Evolutionary conservation across 306 rosid species (phyloP).

Genomic region (Ceratonia siliqua): DNA sequence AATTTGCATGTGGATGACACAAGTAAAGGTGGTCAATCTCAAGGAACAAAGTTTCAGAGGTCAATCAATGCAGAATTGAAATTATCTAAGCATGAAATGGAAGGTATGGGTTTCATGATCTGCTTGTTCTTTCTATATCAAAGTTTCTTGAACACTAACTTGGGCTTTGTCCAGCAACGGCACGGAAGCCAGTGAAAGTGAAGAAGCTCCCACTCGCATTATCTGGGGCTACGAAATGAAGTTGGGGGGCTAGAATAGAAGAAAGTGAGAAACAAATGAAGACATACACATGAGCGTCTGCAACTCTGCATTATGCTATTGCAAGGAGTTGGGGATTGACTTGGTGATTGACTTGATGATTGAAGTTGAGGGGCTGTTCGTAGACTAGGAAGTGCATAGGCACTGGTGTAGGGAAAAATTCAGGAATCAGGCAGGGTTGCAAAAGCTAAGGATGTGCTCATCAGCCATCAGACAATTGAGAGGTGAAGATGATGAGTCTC

Average conservation of each 20-base stretch:
- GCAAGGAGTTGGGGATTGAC: too few relatives aligned
- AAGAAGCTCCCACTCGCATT: conserved; percentile 47
- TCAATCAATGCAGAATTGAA: neutral
- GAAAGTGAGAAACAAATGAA: neutral
- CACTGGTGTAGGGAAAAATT: too few relatives aligned
- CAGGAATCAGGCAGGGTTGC: too few relatives aligned
- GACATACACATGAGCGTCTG: too few relatives aligned
- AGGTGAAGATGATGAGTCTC: too few relatives aligned
- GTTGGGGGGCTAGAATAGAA: too few relatives aligned
- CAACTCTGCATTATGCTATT: too few relatives aligned
- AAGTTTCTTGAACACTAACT: neutral
- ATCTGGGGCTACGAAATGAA: conserved; percentile 32
- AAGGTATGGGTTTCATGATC: conserved; percentile 2
- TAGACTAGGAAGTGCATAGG: too few relatives aligned
- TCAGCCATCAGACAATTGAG: too few relatives aligned
- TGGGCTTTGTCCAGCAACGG: neutral
- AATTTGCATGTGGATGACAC: neutral
- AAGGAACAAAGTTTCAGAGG: neutral
- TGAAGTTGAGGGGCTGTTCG: too few relatives aligned
- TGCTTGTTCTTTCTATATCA: neutral
- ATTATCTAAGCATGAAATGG: neutral
- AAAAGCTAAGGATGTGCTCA: too few relatives aligned
- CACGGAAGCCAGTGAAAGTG: conserved; percentile 49
- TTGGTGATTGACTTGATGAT: too few relatives aligned
- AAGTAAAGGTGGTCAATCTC: neutral